Conservation (phyloP, 2,329 filamentous ascomycete species). For the Trichoderma sp. region DNA sequence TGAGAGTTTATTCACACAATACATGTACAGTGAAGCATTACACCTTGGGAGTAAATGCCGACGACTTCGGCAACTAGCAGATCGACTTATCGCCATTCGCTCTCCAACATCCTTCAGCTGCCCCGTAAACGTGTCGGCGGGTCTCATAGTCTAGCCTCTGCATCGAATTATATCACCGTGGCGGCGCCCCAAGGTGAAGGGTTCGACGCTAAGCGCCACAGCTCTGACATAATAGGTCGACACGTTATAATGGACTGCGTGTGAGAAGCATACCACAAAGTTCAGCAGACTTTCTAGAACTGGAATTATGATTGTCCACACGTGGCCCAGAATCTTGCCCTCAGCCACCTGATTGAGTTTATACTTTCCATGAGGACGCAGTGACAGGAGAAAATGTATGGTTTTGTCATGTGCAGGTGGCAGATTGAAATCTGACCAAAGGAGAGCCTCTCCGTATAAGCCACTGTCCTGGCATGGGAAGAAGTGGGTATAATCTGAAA, state of each 20-base stretch:
- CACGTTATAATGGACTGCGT: neutral
- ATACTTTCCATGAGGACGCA: neutral
- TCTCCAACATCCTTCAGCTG: neutral
- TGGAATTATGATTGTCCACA: neutral
- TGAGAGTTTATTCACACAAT: neutral
- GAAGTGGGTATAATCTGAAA: neutral
- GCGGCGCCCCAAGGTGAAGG: neutral
- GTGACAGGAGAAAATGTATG: neutral
- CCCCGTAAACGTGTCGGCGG: neutral
- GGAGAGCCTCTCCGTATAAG: neutral
- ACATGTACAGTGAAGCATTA: neutral
- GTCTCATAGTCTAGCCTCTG: neutral
- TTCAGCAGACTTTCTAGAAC: slow-evolving; percentile 6
- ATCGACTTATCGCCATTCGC: neutral
- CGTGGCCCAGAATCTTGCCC: neutral
- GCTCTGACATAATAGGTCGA: neutral
- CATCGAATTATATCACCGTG: neutral
- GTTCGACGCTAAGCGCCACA: neutral
- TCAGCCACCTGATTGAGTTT: neutral
- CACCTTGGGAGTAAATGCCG: neutral
- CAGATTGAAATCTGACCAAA: neutral
- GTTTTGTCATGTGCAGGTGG: neutral
- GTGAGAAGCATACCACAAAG: neutral
- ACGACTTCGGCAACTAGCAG: neutral
- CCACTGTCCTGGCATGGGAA: neutral